Percentiles rank a stretch among this genome's conserved stretches.
phyloP scores from a whole-genome alignment of 73 alveolate species.

The Paramecium tetraurelia region DNA sequence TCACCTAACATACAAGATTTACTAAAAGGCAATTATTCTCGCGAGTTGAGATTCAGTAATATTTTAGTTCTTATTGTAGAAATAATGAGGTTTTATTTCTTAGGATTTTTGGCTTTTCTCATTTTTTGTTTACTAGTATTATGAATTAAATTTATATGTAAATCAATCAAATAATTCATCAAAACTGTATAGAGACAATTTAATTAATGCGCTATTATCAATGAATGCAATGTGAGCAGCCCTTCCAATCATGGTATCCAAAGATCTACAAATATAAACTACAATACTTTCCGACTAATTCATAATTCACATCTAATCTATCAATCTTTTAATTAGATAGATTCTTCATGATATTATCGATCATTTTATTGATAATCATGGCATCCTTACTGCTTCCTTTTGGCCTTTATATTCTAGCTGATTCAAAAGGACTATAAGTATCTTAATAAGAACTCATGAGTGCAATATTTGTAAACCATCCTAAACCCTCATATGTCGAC shows the following conservation, averaged over 20 bases:
- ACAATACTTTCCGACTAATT: constrained; percentile 42
- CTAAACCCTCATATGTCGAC: constrained; percentile 74
- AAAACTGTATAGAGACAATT: constrained; percentile 82
- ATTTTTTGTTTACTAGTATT: constrained; percentile 30
- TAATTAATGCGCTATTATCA: constrained; percentile 94
- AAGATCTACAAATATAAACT: background rate
- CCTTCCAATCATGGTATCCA: constrained; percentile 99
- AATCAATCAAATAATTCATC: constrained; percentile 79
- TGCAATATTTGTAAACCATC: constrained; percentile 90
- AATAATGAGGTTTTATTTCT: background rate
- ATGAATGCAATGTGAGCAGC: constrained; percentile 99
- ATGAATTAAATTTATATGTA: background rate
- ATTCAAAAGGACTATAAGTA: constrained; percentile 97
- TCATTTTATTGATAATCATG: background rate
- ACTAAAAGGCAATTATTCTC: background rate
- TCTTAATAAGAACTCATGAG: constrained; percentile 92
- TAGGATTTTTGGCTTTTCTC: constrained; percentile 8
- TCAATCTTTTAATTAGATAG: background rate
- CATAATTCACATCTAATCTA: constrained; percentile 60
- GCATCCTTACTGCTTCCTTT: background rate
- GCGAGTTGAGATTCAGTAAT: constrained; percentile 1
- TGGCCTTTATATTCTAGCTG: constrained; percentile 91
- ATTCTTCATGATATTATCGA: background rate
- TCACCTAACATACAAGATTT: constrained; percentile 11
- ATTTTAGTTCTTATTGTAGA: background rate